Conservation (phyloP, 805 yeast genomes). For the Zygoascus biomembranicola region DNA sequence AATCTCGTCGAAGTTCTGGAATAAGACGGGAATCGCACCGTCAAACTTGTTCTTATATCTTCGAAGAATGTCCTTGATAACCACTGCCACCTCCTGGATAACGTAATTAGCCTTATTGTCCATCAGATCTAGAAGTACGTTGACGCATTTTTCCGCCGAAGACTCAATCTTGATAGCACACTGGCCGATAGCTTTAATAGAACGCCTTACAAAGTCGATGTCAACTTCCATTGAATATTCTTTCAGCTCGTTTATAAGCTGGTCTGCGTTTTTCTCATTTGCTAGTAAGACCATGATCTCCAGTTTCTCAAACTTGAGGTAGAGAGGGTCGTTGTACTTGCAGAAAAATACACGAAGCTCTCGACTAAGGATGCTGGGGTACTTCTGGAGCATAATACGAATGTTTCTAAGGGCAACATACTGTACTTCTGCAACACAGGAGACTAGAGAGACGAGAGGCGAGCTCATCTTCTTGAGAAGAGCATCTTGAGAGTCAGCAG, state of each 20-base stretch:
- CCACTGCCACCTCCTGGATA: constrained; percentile 72
- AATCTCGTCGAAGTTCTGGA: constrained; percentile 44
- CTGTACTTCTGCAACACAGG: constrained; percentile 90
- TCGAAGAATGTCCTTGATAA: constrained; percentile 66
- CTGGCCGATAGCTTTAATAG: constrained; percentile 86
- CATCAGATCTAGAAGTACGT: constrained; percentile 57
- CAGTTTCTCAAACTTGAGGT: constrained; percentile 86
- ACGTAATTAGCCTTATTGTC: constrained; percentile 62
- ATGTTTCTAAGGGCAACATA: constrained; percentile 89
- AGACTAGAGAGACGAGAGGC: constrained; percentile 79
- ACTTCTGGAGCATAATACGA: constrained; percentile 78
- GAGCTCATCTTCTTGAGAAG: constrained; percentile 67
- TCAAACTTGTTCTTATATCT: constrained; percentile 57
- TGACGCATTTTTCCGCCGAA: constrained; percentile 60
- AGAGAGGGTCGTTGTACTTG: constrained; percentile 85
- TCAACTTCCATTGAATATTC: constrained; percentile 89
- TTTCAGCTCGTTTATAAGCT: constrained; percentile 66
- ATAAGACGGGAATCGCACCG: constrained; percentile 38
- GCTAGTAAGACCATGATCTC: constrained; percentile 82
- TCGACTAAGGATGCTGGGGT: constrained; percentile 67
- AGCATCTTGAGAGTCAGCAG: constrained; percentile 32
- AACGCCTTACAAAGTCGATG: constrained; percentile 79
- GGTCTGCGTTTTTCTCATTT: constrained; percentile 47
- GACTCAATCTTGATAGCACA: constrained; percentile 67
- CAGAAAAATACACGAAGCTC: constrained; percentile 87